Conservation (phyloP, 2,329 filamentous ascomycete species). For the Aspergillus sp. region DNA sequence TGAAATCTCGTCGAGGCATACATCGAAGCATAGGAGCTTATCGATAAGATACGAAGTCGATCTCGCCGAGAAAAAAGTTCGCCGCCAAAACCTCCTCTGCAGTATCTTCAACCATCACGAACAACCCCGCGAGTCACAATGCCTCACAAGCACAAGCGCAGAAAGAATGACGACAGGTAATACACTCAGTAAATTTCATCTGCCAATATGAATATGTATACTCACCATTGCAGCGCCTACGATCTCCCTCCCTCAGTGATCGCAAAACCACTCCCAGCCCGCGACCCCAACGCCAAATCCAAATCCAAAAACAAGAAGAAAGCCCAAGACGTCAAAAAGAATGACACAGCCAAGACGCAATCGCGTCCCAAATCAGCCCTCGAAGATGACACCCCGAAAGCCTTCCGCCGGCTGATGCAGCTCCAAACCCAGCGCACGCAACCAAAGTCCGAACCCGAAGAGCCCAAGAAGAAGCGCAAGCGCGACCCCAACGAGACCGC, state of each 20-base stretch:
- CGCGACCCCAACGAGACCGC: conserved; percentile 23
- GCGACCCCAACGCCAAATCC: conserved; percentile 43
- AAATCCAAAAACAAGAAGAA: conserved; percentile 31
- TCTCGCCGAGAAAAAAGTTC: conserved; percentile 8
- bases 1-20: too few relatives aligned
- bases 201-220: conserved; percentile 4
- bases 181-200: neutral
- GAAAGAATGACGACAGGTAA: conserved; percentile 39
- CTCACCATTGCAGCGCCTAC: conserved; percentile 39
- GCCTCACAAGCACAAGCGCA: conserved; percentile 83
- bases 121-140: conserved; percentile 44
- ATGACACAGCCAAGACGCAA: conserved; percentile 22
- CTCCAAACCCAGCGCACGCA: conserved; percentile 56
- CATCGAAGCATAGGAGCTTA: neutral
- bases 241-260: conserved; percentile 60
- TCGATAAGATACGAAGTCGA: neutral
- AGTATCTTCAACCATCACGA: neutral
- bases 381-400: conserved; percentile 79
- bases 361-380: conserved; percentile 30
- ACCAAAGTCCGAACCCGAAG: conserved; percentile 62
- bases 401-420: conserved; percentile 83
- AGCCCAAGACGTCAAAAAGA: conserved; percentile 38
- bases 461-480: conserved; percentile 51
- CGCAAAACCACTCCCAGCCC: conserved; percentile 58
- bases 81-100: conserved; percentile 1